These are phyloP conservation scores for Oenanthe javanica DNA, from an alignment of 140 eudicot genomes.

Conservation along the genomic window DNA sequence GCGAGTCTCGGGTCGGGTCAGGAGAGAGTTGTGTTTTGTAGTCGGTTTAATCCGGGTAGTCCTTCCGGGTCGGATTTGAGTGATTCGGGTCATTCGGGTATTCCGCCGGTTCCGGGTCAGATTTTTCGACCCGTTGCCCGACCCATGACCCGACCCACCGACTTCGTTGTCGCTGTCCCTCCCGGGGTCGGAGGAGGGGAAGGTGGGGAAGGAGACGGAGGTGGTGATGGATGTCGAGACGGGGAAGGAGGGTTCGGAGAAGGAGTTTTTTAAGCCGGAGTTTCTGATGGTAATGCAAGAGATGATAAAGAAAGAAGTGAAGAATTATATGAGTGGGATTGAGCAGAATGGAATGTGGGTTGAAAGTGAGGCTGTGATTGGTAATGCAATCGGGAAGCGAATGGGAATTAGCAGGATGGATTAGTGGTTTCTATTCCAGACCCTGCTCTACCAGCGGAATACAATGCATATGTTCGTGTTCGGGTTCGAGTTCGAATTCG, in stretches of 20 bases:
- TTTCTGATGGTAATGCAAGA: slow-evolving; percentile 70
- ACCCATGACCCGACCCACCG: slow-evolving; percentile 18
- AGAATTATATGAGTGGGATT: slow-evolving; percentile 47
- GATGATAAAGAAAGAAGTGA: slow-evolving; percentile 68
- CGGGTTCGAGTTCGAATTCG: not conserved
- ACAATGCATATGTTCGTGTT: not conserved
- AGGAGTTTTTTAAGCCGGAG: slow-evolving; percentile 44
- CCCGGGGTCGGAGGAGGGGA: slow-evolving; percentile 27
- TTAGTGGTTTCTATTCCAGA: not conserved
- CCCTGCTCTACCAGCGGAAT: not conserved
- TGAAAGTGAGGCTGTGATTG: slow-evolving; percentile 36
- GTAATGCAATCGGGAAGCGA: slow-evolving; percentile 46
- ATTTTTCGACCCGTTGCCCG: slow-evolving; percentile 37
- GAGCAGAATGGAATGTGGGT: slow-evolving; percentile 37
- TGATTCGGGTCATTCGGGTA: slow-evolving; percentile 34
- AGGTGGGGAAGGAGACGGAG: not conserved
- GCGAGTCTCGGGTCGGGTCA: slow-evolving; percentile 51
- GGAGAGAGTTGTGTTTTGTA: slow-evolving; percentile 14
- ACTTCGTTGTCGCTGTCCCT: slow-evolving; percentile 43
- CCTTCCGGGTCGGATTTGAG: slow-evolving; percentile 54
- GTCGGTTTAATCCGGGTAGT: slow-evolving; percentile 35
- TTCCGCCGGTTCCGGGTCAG: not conserved
- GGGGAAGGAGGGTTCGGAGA: slow-evolving; percentile 10
- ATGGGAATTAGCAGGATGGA: slow-evolving; percentile 52
- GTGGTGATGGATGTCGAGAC: not conserved